Conservation (phyloP, 1,284 basidiomycete genomes). For the Gymnopus androsaceus region DNA sequence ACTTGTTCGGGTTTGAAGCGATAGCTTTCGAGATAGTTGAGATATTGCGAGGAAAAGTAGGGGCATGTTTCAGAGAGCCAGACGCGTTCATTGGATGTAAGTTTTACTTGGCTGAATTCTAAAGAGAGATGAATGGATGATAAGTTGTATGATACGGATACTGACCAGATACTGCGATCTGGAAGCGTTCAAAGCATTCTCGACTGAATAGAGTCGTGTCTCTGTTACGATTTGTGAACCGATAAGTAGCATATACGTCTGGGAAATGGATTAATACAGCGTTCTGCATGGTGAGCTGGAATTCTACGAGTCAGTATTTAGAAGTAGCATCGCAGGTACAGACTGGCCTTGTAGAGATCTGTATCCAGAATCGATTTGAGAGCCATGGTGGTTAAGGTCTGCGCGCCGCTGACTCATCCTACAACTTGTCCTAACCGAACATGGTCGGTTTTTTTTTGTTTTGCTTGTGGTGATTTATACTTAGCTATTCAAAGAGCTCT, state of each 20-base stretch:
- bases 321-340: constrained; percentile 2
- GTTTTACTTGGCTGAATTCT: constrained; percentile 69
- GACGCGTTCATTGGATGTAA: constrained; percentile 64
- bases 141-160: neutral
- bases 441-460: constrained; percentile 27
- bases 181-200: constrained; percentile 68
- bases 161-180: constrained; percentile 65
- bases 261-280: constrained; percentile 86
- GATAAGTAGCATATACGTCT: constrained; percentile 67
- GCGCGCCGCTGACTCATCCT: neutral
- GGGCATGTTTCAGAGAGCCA: constrained; percentile 78
- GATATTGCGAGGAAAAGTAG: constrained; percentile 74
- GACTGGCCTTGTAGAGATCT: constrained; percentile 88
- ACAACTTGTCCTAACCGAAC: too few relatives aligned
- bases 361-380: constrained; percentile 84
- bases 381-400: constrained; percentile 20
- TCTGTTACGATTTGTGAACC: constrained; percentile 84
- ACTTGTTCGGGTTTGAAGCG: constrained; percentile 86
- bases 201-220: constrained; percentile 69
- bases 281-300: constrained; percentile 95
- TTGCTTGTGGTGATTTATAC: constrained; percentile 2
- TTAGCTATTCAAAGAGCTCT: constrained; percentile 53
- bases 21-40: constrained; percentile 75
- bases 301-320: neutral
- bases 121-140: constrained; percentile 9